These are phyloP conservation scores for Diaporthe ampelina DNA, from an alignment of 2,329 filamentous ascomycete genomes.

Conservation along the genomic window DNA sequence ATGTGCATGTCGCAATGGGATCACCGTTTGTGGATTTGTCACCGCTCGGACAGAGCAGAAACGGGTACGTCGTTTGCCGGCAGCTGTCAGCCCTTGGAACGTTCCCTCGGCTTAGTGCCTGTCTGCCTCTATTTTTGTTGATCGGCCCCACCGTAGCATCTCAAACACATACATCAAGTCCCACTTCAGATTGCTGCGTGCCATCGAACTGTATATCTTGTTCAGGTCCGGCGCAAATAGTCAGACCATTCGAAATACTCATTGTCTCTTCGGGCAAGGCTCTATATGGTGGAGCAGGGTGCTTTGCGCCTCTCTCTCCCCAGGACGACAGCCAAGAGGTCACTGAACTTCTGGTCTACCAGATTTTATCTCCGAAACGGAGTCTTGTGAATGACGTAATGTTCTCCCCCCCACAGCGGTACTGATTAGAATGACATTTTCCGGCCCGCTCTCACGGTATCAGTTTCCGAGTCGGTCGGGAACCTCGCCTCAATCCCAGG, in stretches of 20 bases:
- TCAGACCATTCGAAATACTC: not conserved
- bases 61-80: constrained; percentile 8
- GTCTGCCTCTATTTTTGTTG: constrained; percentile 10
- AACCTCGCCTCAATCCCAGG: not conserved
- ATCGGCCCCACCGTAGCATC: constrained; percentile 20
- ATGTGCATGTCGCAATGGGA: constrained; percentile 21
- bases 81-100: not conserved
- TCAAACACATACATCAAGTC: constrained; percentile 11
- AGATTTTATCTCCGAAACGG: constrained; percentile 13
- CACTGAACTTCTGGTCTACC: no score
- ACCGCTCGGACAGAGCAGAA: not conserved
- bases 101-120: not conserved
- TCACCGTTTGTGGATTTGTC: constrained; percentile 25
- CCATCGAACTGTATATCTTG: not conserved
- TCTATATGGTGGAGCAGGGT: not conserved
- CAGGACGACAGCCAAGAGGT: no score
- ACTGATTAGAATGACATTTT: not conserved
- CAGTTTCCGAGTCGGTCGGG: not conserved
- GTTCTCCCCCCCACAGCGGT: not conserved
- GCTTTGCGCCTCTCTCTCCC: no score
- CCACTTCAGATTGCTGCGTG: not conserved
- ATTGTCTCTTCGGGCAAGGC: not conserved
- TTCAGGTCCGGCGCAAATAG: not conserved
- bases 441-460: not conserved
- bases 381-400: constrained; percentile 10